Percentiles rank a stretch among this genome's conserved stretches.
phyloP scores from a whole-genome alignment of 2,329 filamentous ascomycete species.

The Botrytis cinerea region DNA sequence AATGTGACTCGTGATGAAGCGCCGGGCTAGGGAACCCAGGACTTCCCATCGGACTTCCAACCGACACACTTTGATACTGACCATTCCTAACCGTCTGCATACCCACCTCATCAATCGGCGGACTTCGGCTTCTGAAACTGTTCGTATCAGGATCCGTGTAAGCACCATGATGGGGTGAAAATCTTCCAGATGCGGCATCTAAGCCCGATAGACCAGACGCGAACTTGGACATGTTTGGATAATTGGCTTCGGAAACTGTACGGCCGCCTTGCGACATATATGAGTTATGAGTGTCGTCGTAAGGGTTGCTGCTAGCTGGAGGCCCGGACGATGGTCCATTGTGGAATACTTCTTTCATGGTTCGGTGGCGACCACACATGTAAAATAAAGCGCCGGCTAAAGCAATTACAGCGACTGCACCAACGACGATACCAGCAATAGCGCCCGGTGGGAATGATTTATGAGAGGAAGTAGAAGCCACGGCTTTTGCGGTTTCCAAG shows the following conservation, averaged over 20 bases:
- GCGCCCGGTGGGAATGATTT: constrained; percentile 48
- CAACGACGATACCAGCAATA: constrained; percentile 62
- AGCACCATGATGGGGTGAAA: constrained; percentile 17
- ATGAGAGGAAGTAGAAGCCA: neutral
- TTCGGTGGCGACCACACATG: constrained; percentile 44
- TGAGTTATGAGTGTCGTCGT: constrained; percentile 26
- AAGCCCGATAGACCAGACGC: constrained; percentile 2
- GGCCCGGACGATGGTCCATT: constrained; percentile 1
- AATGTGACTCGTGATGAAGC: neutral
- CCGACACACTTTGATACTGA: constrained; percentile 21
- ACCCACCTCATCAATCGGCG: constrained; percentile 18
- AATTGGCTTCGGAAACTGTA: constrained; percentile 32
- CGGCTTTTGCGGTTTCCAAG: constrained; percentile 45
- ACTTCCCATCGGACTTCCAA: constrained; percentile 17
- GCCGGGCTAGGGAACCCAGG: constrained; percentile 20
- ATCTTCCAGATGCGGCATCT: constrained; percentile 14
- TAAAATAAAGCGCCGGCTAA: constrained; percentile 50
- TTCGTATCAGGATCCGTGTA: constrained; percentile 19
- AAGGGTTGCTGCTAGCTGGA: constrained; percentile 14
- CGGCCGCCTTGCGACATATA: constrained; percentile 30
- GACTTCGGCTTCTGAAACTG: constrained; percentile 23
- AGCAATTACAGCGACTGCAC: constrained; percentile 45
- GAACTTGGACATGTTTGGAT: constrained; percentile 33
- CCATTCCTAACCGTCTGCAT: constrained; percentile 22
- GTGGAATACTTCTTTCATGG: constrained; percentile 26